Evolutionary conservation across 2,329 filamentous ascomycete genomes (phyloP).

Genomic region (Rhytidhysteron rufulum): DNA sequence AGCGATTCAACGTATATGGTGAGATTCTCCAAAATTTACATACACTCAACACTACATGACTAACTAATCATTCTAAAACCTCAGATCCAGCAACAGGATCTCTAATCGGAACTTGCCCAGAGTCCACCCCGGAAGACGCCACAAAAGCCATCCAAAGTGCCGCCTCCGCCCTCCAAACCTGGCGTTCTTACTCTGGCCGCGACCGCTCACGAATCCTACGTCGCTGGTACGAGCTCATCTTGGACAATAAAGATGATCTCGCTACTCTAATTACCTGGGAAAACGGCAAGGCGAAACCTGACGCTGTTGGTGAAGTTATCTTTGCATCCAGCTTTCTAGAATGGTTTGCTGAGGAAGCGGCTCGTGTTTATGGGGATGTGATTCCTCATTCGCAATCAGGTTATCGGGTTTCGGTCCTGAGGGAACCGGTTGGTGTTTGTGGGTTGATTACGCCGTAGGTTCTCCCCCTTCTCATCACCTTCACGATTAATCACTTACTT

Average conservation of each 20-base stretch:
- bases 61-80: constrained; percentile 12
- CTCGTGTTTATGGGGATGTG: constrained; percentile 58
- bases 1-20: constrained; percentile 80
- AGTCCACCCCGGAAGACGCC: constrained; percentile 76
- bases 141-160: constrained; percentile 82
- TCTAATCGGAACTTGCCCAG: constrained; percentile 77
- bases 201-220: constrained; percentile 70
- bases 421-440: constrained; percentile 80
- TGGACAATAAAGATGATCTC: constrained; percentile 75
- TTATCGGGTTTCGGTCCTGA: constrained; percentile 73
- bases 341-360: constrained; percentile 40
- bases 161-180: constrained; percentile 66
- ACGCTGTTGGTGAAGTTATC: constrained; percentile 38
- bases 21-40: constrained; percentile 1
- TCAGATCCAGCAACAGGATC: constrained; percentile 78
- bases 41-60: too few species aligned
- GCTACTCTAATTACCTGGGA: constrained; percentile 83
- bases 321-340: constrained; percentile 40
- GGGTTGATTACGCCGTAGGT: constrained; percentile 71
- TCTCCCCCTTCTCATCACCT: too few species aligned
- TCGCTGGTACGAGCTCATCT: constrained; percentile 77
- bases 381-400: constrained; percentile 66
- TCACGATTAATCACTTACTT: neutral
- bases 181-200: constrained; percentile 68
- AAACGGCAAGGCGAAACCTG: constrained; percentile 76